Base-by-base conservation (phyloP, 2,329 filamentous ascomycete genomes). In the Myriosclerotinia duriaeana region DNA sequence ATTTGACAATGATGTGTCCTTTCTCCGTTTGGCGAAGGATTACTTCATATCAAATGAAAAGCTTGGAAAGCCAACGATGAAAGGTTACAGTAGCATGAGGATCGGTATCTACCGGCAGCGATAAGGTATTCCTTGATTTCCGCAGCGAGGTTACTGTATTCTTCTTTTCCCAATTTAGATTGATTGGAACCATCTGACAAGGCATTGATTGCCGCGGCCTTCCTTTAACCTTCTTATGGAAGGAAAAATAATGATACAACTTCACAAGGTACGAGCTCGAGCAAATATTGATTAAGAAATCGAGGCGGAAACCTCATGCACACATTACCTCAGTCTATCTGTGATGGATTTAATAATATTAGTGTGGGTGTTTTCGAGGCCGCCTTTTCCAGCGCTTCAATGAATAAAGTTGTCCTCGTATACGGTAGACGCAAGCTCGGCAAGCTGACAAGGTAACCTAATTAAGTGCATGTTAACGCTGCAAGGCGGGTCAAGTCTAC, bases 391-490 rank as follows among this genome's bases (percentile, higher is more conserved):
- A 65, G 54, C 64, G 64, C 64, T 65, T 65, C 64, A 65, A 65
- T 44, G 5, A 34, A 34, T 34, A 34, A 34, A 34, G 42, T 64
- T 64, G 38, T 38, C 26, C 59, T 61, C 54, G 54, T 65, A 66
- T 63, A 48, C 44, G 7, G 17, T 48, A 66, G 64, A 66, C 64
- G 64, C 64, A 66, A 42, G 64, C 58, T 66, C 64, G 64, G 58
- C 58, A 66, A 63, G 44, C 30, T 34, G 5, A 34, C 30, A 34
- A 34, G 30, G 44, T 44, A 44, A 40, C 40, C 40, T 15, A 53
- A 40, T 40, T 17, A 65, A 60, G 38, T 9, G 40, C 44, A 48
- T 46, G 58, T 66, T 63, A 22, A 66, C 64, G 64, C 64, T 66
- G 50, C 53, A 66, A 58, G n/a, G 58, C 64, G 64, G 64, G 58